Evolutionary conservation across 208 protist genomes (phyloP).

Genomic region (Balamuthia mandrillaris): DNA sequence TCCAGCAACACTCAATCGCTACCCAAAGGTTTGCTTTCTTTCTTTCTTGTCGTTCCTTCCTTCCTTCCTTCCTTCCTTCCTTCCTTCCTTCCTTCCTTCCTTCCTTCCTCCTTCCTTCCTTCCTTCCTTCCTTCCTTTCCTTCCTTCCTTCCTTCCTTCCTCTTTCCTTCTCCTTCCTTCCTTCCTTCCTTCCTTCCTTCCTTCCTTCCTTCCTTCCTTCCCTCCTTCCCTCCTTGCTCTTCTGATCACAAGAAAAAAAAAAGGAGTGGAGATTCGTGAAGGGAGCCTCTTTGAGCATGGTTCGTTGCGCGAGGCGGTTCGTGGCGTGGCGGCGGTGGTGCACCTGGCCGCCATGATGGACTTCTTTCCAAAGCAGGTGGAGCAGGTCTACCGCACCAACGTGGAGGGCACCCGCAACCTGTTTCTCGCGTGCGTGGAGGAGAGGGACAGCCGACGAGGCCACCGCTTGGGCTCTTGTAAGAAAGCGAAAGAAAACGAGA

Average conservation of each 20-base stretch:
- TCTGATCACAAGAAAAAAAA: too few species aligned
- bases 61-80: not conserved
- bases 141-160: too few species aligned
- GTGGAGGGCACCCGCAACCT: constrained; percentile 19
- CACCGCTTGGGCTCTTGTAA: too few species aligned
- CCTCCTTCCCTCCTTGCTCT: too few species aligned
- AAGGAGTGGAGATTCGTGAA: not conserved
- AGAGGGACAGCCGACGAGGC: not conserved
- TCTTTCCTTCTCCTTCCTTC: not conserved
- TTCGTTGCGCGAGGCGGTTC: not conserved
- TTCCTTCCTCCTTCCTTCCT: not conserved
- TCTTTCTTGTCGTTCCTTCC: not conserved
- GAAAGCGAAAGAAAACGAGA: too few species aligned
- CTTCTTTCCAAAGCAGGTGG: not conserved
- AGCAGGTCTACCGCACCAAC: not conserved
- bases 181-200: not conserved
- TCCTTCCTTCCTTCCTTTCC: too few species aligned
- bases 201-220: not conserved
- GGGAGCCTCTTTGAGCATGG: not conserved
- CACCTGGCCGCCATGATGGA: constrained; percentile 30
- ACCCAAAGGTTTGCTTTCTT: not conserved
- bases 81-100: not conserved
- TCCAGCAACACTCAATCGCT: not conserved
- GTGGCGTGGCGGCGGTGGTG: not conserved
- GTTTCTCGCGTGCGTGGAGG: not conserved